These are phyloP conservation scores for Platanthera zijinensis DNA, from an alignment of 106 monocot species.

Conservation along the genomic window DNA sequence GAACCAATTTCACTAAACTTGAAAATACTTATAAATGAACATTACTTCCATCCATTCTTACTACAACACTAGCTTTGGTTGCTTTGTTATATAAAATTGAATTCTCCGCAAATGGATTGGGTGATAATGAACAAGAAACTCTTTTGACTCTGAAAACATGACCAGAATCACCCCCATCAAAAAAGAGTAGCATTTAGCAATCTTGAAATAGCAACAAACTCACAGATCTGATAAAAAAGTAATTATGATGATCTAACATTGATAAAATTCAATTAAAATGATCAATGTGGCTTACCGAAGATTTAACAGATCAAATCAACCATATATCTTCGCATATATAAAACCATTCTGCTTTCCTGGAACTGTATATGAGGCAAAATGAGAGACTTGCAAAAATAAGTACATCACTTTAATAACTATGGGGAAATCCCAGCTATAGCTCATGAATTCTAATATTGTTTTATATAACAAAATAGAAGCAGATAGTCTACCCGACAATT, in stretches of 20 bases:
- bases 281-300: constrained; percentile 53
- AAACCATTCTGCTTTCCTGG: constrained; percentile 54
- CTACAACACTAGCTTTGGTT: constrained; percentile 16
- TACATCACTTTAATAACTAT: background rate
- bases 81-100: constrained; percentile 33
- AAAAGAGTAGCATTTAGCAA: too few species aligned
- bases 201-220: too few species aligned
- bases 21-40: constrained; percentile 27
- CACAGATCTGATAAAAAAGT: constrained; percentile 68
- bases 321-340: constrained; percentile 82
- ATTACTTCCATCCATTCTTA: constrained; percentile 20
- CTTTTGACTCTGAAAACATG: constrained; percentile 78
- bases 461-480: background rate
- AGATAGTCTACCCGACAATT: background rate
- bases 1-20: constrained; percentile 2
- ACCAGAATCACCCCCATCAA: constrained; percentile 77
- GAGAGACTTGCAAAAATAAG: background rate
- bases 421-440: background rate
- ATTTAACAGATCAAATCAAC: constrained; percentile 79
- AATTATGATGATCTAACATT: constrained; percentile 12
- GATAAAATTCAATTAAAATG: background rate
- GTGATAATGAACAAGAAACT: constrained; percentile 51
- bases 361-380: constrained; percentile 28
- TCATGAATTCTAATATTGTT: background rate
- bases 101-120: constrained; percentile 47